phyloP scores from a whole-genome alignment of 257 asterid genomes.

The Lantana camara region DNA sequence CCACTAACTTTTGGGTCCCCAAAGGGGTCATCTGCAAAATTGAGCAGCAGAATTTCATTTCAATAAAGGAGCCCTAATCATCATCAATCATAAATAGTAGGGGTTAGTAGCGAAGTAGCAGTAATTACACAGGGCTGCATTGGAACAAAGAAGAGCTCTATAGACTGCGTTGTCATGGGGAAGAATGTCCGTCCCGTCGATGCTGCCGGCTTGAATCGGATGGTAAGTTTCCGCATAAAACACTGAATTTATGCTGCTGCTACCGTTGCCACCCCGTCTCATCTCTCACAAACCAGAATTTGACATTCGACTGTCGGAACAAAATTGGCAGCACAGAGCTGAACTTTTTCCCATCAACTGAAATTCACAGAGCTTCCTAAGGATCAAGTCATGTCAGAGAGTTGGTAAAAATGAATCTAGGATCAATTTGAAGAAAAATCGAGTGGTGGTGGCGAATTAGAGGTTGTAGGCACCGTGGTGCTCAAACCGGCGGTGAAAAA shows the following conservation, averaged over 20 bases:
- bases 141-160: slow-evolving; percentile 89
- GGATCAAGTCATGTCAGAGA: too few relatives aligned
- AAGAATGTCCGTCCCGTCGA: slow-evolving; percentile 86
- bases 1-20: slow-evolving; percentile 84
- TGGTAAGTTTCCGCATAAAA: slow-evolving; percentile 86
- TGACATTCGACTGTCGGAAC: not conserved
- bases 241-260: slow-evolving; percentile 55
- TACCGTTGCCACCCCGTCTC: slow-evolving; percentile 37
- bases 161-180: slow-evolving; percentile 89
- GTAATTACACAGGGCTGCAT: slow-evolving; percentile 74
- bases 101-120: not conserved
- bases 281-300: slow-evolving; percentile 23
- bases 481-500: too few relatives aligned
- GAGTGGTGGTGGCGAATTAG: too few relatives aligned
- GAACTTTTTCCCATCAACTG: too few relatives aligned
- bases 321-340: too few relatives aligned
- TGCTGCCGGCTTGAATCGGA: slow-evolving; percentile 97
- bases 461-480: too few relatives aligned
- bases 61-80: slow-evolving; percentile 19
- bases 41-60: slow-evolving; percentile 13
- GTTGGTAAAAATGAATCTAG: too few relatives aligned
- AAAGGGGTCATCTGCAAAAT: slow-evolving; percentile 77
- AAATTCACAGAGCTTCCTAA: too few relatives aligned
- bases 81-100: not conserved
- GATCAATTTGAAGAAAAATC: too few relatives aligned